These are phyloP conservation scores for Pestalotiopsis sp. DNA, from an alignment of 2,329 filamentous ascomycete species.

Conservation along the genomic window DNA sequence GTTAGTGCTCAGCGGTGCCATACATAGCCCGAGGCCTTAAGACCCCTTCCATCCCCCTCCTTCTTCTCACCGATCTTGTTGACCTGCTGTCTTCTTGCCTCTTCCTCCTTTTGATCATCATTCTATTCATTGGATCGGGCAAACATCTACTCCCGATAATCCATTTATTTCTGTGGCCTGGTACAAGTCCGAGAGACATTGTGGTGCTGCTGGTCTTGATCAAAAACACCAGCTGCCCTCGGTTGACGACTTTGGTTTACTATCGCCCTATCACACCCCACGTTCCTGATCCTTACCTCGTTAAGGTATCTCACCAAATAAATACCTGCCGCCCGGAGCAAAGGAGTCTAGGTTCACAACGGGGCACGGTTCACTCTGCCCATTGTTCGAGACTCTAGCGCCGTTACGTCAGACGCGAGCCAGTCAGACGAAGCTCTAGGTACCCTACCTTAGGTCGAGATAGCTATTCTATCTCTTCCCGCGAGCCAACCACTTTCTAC, in stretches of 20 bases:
- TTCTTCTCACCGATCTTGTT: constrained; percentile 7
- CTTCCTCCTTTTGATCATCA: constrained; percentile 7
- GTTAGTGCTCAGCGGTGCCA: not conserved
- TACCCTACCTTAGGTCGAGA: not conserved
- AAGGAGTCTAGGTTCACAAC: not conserved
- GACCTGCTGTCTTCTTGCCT: not conserved
- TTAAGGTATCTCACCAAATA: not conserved
- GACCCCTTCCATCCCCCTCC: constrained; percentile 9
- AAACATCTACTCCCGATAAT: constrained; percentile 6
- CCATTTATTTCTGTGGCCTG: not conserved
- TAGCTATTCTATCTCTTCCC: constrained; percentile 1
- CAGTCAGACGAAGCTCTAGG: not conserved
- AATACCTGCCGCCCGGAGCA: not conserved
- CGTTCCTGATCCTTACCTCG: constrained; percentile 8
- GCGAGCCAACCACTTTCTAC: not conserved
- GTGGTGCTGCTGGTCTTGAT: not conserved
- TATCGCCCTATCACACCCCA: constrained; percentile 1
- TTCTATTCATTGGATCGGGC: not conserved
- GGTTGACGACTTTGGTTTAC: not conserved
- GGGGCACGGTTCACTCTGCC: not conserved
- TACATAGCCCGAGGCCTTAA: constrained; percentile 8
- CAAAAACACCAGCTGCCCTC: not conserved
- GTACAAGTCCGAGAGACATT: not conserved
- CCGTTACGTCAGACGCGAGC: constrained; percentile 12
- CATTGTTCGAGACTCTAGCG: constrained; percentile 2